phyloP scores from a whole-genome alignment of 2,329 filamentous ascomycete species.

The Meredithiella fracta region DNA sequence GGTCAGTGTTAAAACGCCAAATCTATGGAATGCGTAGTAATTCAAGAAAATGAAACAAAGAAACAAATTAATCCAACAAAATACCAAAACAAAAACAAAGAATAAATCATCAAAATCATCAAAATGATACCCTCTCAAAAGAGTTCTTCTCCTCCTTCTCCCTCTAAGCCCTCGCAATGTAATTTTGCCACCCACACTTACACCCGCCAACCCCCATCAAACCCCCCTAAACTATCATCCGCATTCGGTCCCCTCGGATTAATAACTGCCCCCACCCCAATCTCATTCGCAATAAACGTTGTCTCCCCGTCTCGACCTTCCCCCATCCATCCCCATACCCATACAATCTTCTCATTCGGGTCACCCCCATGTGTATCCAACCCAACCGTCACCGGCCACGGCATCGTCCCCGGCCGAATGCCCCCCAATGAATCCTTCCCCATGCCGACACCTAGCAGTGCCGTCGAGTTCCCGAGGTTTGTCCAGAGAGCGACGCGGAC shows the following conservation, averaged over 20 bases:
- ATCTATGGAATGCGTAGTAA: neutral
- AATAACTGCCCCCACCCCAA: constrained; percentile 34
- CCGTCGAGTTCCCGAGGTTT: constrained; percentile 26
- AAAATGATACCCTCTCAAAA: neutral
- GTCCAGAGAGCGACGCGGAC: constrained; percentile 54
- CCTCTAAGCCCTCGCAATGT: neutral
- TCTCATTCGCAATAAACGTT: constrained; percentile 32
- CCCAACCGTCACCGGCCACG: constrained; percentile 45
- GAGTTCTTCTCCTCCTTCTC: neutral
- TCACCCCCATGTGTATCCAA: constrained; percentile 48
- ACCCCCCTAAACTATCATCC: constrained; percentile 37
- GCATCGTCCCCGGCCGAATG: constrained; percentile 40
- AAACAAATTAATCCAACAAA: constrained; percentile 1
- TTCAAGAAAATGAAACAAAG: neutral
- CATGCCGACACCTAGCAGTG: constrained; percentile 21
- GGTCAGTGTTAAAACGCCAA: no score
- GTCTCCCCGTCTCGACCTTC: constrained; percentile 29
- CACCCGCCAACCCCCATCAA: constrained; percentile 49
- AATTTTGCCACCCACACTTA: constrained; percentile 43
- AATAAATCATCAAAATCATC: neutral
- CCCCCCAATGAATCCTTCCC: constrained; percentile 14
- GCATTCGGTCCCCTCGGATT: constrained; percentile 30
- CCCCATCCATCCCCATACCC: constrained; percentile 35
- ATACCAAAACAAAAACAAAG: neutral
- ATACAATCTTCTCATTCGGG: constrained; percentile 34